Base-by-base conservation (phyloP, 1,284 basidiomycete species). In the Leucoagaricus sp. region DNA sequence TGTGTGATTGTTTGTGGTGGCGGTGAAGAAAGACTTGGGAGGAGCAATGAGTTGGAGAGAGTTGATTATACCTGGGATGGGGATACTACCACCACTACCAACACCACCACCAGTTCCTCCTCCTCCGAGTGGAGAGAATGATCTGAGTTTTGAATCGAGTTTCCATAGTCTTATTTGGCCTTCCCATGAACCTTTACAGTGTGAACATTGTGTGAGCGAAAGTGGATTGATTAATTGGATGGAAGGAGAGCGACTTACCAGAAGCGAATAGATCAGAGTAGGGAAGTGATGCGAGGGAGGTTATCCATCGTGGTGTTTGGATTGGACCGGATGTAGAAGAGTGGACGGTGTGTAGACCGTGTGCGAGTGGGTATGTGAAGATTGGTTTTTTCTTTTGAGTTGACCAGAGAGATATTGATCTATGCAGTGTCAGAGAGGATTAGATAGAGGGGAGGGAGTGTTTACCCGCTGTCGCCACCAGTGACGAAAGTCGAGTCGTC, bases 351-450 rank as follows among this genome's bases (percentile, higher is more conserved):
- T 92, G 81, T 52, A 94, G 75, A 1, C 97, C 97, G 70, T 99
- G 96, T 1, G 94, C 92, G 40, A 96, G 77, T 4, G 89, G 78
- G 48, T 89, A 81, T 0, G 87, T 93, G 71, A 91, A 98, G 49
- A 97, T 76, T 0, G 96, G 94, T 74, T 99, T 99, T 80, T 99
- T 98, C 79, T 96, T 97, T 59, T 86, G 84, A n/a, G 87, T 93
- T 34, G 83, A 84, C 96, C 96, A 99, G 5, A 99, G 80, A 61
- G 86, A 91, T 66, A 99, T 88, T 4, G 93, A 90, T 1, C 94
- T 96, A 63, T 0, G 31, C 31, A 41, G 44, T 13, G 42, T 10
- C 47, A 44, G 26, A 23, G 17, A 15, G 33, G 33, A n/a, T 10
- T 4, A 15, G n/a, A 57, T 49, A 8, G 25, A 58, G 23, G 48